phyloP scores from a whole-genome alignment of 140 eudicot genomes.

The Erigeron philadelphicus region DNA sequence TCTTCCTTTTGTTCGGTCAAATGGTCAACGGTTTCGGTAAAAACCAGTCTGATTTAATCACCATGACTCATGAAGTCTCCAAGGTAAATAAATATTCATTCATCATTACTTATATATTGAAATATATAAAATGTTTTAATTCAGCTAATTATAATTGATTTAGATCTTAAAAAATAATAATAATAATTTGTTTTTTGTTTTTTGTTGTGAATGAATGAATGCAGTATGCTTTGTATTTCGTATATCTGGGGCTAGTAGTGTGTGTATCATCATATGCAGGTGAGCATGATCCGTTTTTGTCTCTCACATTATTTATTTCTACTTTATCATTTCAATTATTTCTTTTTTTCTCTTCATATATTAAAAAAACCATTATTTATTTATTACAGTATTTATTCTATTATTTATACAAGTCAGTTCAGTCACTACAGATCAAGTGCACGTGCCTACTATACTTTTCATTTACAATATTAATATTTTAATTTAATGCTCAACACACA shows the following conservation, averaged over 20 bases:
- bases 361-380: slow-evolving; percentile 8
- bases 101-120: background rate
- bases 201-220: slow-evolving; percentile 3
- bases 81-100: slow-evolving; percentile 39
- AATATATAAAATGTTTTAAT: background rate
- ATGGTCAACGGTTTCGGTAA: slow-evolving; percentile 97
- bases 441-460: slow-evolving; percentile 75
- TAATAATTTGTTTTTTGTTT: background rate
- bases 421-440: slow-evolving; percentile 50
- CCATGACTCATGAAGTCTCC: slow-evolving; percentile 87
- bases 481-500: background rate
- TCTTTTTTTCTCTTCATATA: background rate
- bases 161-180: slow-evolving; percentile 44
- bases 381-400: background rate
- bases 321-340: background rate
- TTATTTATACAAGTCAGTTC: slow-evolving; percentile 32
- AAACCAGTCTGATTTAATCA: slow-evolving; percentile 71
- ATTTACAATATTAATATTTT: background rate
- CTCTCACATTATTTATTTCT: slow-evolving; percentile 14
- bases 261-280: slow-evolving; percentile 95
- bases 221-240: slow-evolving; percentile 98
- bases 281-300: slow-evolving; percentile 37
- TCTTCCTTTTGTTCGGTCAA: slow-evolving; percentile 74
- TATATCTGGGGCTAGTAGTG: slow-evolving; percentile 83
- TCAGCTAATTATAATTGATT: background rate